Conservation (phyloP, 306 rosid genomes). For the Trifolium dubium region DNA sequence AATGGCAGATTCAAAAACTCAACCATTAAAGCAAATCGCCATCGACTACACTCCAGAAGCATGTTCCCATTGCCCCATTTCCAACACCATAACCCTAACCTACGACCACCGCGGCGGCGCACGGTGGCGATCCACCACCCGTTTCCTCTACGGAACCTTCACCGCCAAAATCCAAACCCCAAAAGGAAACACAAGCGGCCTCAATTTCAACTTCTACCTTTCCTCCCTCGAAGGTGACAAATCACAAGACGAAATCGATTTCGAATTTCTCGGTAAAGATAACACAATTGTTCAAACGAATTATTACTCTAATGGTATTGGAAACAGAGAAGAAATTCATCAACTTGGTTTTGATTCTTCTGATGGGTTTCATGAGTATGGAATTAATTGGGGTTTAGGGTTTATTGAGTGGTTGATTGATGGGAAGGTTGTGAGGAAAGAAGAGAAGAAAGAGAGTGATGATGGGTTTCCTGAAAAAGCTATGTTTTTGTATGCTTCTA, state of each 20-base stretch:
- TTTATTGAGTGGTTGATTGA: constrained; percentile 64
- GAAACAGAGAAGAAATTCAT: constrained; percentile 55
- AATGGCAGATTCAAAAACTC: constrained; percentile 53
- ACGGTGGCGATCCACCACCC: constrained; percentile 61
- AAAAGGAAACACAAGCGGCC: constrained; percentile 58
- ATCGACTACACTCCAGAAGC: constrained; percentile 70
- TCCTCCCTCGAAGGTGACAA: constrained; percentile 70
- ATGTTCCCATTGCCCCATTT: constrained; percentile 55
- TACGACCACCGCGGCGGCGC: constrained; percentile 74
- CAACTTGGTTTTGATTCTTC: constrained; percentile 55
- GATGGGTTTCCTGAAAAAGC: constrained; percentile 54
- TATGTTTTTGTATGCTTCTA: constrained; percentile 65
- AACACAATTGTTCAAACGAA: constrained; percentile 56
- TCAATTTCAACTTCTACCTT: constrained; percentile 72
- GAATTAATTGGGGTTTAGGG: constrained; percentile 48
- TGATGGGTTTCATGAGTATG: constrained; percentile 62
- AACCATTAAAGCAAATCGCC: constrained; percentile 54
- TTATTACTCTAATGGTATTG: constrained; percentile 45
- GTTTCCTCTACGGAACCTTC: constrained; percentile 62
- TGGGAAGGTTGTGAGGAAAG: constrained; percentile 58
- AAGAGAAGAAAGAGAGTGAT: constrained; percentile 48
- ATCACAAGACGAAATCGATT: constrained; percentile 75
- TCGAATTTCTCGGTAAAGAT: constrained; percentile 65
- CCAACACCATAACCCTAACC: constrained; percentile 66
- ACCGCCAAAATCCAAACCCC: constrained; percentile 57